Evolutionary conservation across 2,329 filamentous ascomycete genomes (phyloP), one percentile per base, ranked within the genome.

Genomic region (Ophiosphaerella herpotricha): DNA sequence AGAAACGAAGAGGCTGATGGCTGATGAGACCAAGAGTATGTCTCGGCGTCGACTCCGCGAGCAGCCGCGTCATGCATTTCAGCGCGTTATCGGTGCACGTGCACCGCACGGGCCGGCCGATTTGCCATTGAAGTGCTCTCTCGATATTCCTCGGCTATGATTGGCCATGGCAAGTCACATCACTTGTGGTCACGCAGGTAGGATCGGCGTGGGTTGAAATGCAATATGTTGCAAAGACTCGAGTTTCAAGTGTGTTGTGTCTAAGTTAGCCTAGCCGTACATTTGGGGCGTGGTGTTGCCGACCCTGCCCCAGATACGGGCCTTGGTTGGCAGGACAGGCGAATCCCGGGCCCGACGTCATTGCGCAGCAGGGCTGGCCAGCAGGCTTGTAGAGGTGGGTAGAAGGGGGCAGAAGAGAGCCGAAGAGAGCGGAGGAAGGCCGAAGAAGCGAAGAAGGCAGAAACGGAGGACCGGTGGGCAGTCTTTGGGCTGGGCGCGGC

Each of bases 1-100:
- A 49, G 55, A 63, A 53, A 44, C 40, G 38, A 52, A 46, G 49
- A 21, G 18, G 18, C 18, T 21, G 43, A 39, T 52, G 52, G 54
- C 35, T 39, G 48, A 43, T 31, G 21, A 51, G 43, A 39, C 52
- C 48, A 46, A 50, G 43, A 36, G 46, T 52, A 38, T 48, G 45
- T 33, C 39, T 57, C 43, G 47, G 49, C 18, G 18, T 21, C 18
- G 18, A 21, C 18, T 21, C 18, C 18, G 18, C 18, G 18, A 21
- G 18, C 35, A 31, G 54, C 54, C 57, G 57, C 57, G 57, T 57
- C 57, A 58, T 58, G 44, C 36, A 41, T 38, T 29, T 11, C 26
- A 29, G 26, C 26, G 26, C 26, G 26, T 29, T 29, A 29, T 29
- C 26, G 7, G 11, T 8, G 26, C 50, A 52, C 48, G 55, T 57